phyloP scores from a whole-genome alignment of 2,329 filamentous ascomycete genomes.

The Fusarium sororula region DNA sequence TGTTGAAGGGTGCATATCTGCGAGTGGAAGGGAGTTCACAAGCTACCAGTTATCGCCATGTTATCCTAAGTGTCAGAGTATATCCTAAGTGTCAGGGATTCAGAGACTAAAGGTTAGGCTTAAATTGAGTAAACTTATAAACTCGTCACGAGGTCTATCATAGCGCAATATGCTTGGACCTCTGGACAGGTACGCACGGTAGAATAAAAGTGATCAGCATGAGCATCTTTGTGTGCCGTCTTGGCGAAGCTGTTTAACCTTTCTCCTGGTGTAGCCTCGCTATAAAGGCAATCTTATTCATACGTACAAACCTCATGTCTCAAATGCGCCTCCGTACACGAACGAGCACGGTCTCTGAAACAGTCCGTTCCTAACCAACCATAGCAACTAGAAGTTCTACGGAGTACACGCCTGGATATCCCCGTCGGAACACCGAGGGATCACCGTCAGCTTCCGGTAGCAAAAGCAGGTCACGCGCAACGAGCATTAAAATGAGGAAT shows the following conservation, averaged over 20 bases:
- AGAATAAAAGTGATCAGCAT: background rate
- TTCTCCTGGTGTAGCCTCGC: constrained; percentile 1
- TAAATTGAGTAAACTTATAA: background rate
- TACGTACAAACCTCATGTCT: background rate
- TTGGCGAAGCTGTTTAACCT: constrained; percentile 11
- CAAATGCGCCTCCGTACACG: background rate
- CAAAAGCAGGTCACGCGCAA: constrained; percentile 4
- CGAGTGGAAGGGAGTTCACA: background rate
- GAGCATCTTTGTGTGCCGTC: constrained; percentile 12
- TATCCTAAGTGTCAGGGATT: background rate
- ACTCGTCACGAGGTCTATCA: background rate
- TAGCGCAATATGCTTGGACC: background rate
- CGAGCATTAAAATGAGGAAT: constrained; percentile 6
- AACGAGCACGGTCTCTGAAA: constrained; percentile 13
- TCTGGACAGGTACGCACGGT: background rate
- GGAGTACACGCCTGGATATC: constrained; percentile 18
- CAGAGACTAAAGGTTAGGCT: background rate
- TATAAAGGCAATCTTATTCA: background rate
- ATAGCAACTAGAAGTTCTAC: background rate
- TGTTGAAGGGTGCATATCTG: background rate
- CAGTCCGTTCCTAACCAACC: constrained; percentile 13
- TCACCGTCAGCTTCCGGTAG: background rate
- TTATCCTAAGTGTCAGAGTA: background rate
- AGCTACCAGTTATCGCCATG: background rate
- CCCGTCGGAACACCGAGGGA: constrained; percentile 31